These are phyloP conservation scores for Miscanthus lutarioriparius DNA, from an alignment of 176 grass and related monocot species.

Conservation along the genomic window DNA sequence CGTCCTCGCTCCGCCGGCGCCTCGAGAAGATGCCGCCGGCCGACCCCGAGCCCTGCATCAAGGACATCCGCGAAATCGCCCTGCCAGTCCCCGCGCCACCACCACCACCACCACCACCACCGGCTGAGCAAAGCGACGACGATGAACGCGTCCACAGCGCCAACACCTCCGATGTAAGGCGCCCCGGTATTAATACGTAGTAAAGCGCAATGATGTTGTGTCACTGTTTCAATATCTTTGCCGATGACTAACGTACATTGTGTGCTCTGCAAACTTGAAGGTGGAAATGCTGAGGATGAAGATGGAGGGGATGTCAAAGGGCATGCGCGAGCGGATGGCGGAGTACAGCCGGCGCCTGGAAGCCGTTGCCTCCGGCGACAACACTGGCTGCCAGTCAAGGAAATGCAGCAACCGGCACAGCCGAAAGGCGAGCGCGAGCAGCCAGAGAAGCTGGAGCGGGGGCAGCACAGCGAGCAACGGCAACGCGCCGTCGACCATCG, in stretches of 20 bases:
- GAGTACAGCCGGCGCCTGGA: slow-evolving; percentile 63
- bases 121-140: slow-evolving; percentile 8
- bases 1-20: slow-evolving; percentile 62
- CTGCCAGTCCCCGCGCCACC: slow-evolving; percentile 18
- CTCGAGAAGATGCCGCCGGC: slow-evolving; percentile 65
- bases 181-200: not conserved
- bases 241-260: not conserved
- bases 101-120: not conserved
- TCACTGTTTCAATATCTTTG: not conserved
- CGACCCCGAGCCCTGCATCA: slow-evolving; percentile 48
- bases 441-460: slow-evolving; percentile 56
- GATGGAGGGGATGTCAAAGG: slow-evolving; percentile 93
- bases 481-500: slow-evolving; percentile 19
- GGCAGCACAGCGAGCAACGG: slow-evolving; percentile 43
- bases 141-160: slow-evolving; percentile 32
- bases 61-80: slow-evolving; percentile 76
- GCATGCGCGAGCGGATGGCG: slow-evolving; percentile 77
- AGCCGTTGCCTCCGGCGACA: slow-evolving; percentile 24
- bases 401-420: slow-evolving; percentile 47
- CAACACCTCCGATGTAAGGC: slow-evolving; percentile 55
- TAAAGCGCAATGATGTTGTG: not conserved
- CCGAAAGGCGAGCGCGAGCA: slow-evolving; percentile 39
- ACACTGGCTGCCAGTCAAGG: slow-evolving; percentile 29
- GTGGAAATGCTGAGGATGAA: slow-evolving; percentile 78
- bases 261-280: slow-evolving; percentile 37